Evolutionary conservation across 345 rosid genomes (phyloP).

Genomic region (Acer saccharum): DNA sequence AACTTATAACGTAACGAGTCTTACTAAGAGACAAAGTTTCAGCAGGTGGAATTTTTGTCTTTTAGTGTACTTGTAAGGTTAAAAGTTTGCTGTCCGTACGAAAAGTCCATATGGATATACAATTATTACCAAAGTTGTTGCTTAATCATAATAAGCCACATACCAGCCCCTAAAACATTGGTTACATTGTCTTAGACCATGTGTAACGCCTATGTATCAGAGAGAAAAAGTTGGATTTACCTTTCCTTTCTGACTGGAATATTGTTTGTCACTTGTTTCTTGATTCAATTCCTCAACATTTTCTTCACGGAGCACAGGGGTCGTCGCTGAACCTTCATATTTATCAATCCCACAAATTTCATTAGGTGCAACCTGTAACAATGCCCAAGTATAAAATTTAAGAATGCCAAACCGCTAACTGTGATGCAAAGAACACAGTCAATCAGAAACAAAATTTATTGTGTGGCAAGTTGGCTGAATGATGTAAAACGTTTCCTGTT

Average conservation of each 20-base stretch:
- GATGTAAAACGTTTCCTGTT: background rate
- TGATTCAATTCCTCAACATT: constrained; percentile 46
- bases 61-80: background rate
- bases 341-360: constrained; percentile 69
- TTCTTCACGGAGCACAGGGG: constrained; percentile 40
- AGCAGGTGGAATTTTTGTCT: background rate
- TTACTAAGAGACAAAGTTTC: background rate
- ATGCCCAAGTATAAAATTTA: constrained; percentile 19
- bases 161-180: background rate
- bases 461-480: constrained; percentile 2
- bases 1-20: background rate
- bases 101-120: background rate
- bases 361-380: constrained; percentile 74
- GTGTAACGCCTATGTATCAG: constrained; percentile 4
- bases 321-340: constrained; percentile 48
- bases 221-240: constrained; percentile 38
- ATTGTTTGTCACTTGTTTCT: constrained; percentile 41
- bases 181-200: background rate
- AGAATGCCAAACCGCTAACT: constrained; percentile 1
- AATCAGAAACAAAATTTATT: background rate
- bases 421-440: constrained; percentile 8
- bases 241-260: constrained; percentile 46
- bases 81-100: background rate
- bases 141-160: background rate
- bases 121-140: background rate